Conservation (phyloP, 495 filamentous ascomycete genomes). For the Hypoxylon intermedium region DNA sequence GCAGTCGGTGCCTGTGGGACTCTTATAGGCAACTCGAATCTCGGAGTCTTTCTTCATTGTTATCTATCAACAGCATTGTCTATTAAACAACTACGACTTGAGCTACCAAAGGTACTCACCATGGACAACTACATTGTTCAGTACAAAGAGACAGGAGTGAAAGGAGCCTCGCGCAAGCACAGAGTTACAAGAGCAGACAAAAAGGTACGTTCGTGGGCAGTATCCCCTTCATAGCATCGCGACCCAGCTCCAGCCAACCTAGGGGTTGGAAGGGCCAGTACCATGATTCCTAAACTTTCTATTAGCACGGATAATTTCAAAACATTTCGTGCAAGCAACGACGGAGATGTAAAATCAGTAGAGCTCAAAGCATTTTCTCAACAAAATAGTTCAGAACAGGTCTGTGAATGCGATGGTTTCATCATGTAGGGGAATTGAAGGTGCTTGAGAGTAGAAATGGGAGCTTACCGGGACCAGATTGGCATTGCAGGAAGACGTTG, state of each 20-base stretch:
- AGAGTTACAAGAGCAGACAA: no score
- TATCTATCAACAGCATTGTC: constrained; percentile 11
- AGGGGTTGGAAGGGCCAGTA: no score
- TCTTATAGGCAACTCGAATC: constrained; percentile 1
- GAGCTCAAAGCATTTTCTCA: constrained; percentile 55
- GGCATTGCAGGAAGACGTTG: no score
- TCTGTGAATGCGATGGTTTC: constrained; percentile 62
- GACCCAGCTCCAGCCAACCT: no score
- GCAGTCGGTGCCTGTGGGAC: no score
- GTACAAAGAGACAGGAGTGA: no score
- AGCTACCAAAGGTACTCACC: not conserved
- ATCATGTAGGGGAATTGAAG: constrained; percentile 47
- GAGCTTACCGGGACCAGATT: constrained; percentile 22
- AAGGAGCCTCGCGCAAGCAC: no score
- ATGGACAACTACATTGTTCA: constrained; percentile 24
- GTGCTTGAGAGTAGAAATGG: not conserved
- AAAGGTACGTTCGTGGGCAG: no score
- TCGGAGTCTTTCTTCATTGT: not conserved
- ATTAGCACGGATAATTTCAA: constrained; percentile 5
- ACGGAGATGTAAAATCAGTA: constrained; percentile 41
- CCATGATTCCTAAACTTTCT: constrained; percentile 3
- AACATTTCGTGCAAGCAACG: not conserved
- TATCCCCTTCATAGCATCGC: no score
- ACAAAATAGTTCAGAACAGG: constrained; percentile 64
- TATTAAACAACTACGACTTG: not conserved